A percentile compares a stretch with the other conserved stretches of the same genome.
Evolutionary conservation across 140 eudicot genomes (phyloP).

Genomic region (Erigeron philadelphicus): DNA sequence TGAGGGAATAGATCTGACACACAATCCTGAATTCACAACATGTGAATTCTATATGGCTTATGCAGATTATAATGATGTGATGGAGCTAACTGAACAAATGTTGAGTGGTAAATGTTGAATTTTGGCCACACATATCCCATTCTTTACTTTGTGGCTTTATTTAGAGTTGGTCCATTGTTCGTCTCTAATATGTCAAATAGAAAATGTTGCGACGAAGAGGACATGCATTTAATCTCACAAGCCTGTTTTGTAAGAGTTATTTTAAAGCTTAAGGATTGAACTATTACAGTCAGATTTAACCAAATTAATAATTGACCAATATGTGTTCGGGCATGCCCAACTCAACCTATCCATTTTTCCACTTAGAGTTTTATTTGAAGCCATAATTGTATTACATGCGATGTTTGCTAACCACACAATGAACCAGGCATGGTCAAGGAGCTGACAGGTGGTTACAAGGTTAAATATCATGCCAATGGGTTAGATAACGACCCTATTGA

Average conservation of each 20-base stretch:
- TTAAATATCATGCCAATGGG: constrained; percentile 86
- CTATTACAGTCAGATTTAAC: no score
- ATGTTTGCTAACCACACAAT: neutral
- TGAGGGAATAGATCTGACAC: constrained; percentile 91
- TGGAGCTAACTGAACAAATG: constrained; percentile 72
- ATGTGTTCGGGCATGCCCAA: neutral
- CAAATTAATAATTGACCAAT: no score
- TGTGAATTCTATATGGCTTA: constrained; percentile 94
- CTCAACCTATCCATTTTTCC: neutral
- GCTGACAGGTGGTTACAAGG: constrained; percentile 78
- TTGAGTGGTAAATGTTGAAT: constrained; percentile 60
- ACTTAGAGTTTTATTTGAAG: neutral
- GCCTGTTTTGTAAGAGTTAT: no score
- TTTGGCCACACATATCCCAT: neutral
- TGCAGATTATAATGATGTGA: constrained; percentile 84
- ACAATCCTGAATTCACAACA: constrained; percentile 89
- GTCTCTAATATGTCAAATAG: no score
- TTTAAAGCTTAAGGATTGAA: no score
- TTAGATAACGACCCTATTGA: constrained; percentile 63
- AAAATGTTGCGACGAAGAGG: no score
- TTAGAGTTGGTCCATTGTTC: neutral
- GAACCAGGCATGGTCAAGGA: constrained; percentile 87
- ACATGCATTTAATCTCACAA: no score
- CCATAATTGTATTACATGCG: neutral
- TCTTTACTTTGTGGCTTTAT: neutral